Evolutionary conservation across 2,329 filamentous ascomycete species (phyloP), one percentile per base, ranked within the genome.

Genomic region (Pyrenophora seminiperda): DNA sequence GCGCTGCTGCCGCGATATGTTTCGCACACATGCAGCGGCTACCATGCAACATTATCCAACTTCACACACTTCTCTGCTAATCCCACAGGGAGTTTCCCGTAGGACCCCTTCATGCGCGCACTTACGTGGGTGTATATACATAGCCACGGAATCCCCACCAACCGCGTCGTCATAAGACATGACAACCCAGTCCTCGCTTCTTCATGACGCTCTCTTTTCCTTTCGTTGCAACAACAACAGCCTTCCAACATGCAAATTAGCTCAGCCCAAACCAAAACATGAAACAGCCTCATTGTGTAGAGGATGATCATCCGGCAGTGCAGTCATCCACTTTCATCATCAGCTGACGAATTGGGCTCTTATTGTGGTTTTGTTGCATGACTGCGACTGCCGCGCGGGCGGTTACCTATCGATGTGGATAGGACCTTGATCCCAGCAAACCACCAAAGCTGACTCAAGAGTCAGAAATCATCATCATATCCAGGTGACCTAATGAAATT

Each of bases 111-210:
- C 10, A 7, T 9, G 22, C 34, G 36, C 39, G 40, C 37, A 40
- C 46, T 45, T 52, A 29, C 9, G 56, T 44, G 48, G 39, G 30
- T 47, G 27, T 46, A 36, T 42, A 47, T 47, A 56, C 54, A 58
- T 58, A 57, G 58, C 56, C 56, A 61, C 56, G 48, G 49, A 51
- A 50, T 37, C 50, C 44, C 30, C 30, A 40, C 43, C 30, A 53
- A 43, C 50, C 50, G 55, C 58, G 40, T 54, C 48, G 33, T 32
- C 27, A 29, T 7, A 15, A 33, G 39, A 36, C 37, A 32, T 39
- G 24, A 41, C 32, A 37, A 22, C 20, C 47, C 44, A 19, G 36
- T 30, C 36, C 44, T 32, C 31, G 20, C 29, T 36, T 41, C 40
- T 42, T 52, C 47, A 44, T 40, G 31, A 45, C 33, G 38, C 33